A percentile compares a stretch with the other conserved stretches of the same genome.
These are phyloP conservation scores for Agrostemma githago DNA, from an alignment of 148 eudicot species.

Conservation along the genomic window DNA sequence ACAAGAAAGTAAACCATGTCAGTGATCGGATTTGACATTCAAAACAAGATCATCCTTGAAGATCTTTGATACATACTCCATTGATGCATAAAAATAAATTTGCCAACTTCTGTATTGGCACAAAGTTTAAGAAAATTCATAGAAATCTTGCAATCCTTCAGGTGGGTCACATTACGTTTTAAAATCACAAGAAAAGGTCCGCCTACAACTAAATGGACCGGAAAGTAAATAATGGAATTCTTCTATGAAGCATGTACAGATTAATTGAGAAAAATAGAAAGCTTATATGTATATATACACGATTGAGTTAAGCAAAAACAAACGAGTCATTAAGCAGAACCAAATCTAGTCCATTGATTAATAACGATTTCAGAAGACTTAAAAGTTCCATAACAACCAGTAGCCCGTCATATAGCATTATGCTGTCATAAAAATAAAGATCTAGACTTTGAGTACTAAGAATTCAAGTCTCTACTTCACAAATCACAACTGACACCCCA, in stretches of 20 bases:
- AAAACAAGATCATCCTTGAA: not conserved
- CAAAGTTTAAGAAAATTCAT: not conserved
- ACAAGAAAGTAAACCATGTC: conserved; percentile 9
- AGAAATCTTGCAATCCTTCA: too few species aligned
- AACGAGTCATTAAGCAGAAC: not conserved
- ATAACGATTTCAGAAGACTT: not conserved
- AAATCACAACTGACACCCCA: not conserved
- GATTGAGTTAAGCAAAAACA: not conserved
- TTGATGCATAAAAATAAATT: too few species aligned
- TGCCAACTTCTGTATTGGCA: not conserved
- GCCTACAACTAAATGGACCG: not conserved
- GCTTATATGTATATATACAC: not conserved
- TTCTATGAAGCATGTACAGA: not conserved
- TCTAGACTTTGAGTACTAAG: not conserved
- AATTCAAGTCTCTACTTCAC: not conserved
- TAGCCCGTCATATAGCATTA: not conserved
- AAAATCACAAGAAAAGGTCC: not conserved
- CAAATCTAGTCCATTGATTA: not conserved
- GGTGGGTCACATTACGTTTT: not conserved
- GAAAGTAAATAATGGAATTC: too few species aligned
- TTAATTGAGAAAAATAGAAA: not conserved
- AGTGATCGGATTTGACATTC: conserved; percentile 8
- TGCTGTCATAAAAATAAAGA: not conserved
- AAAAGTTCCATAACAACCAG: not conserved
- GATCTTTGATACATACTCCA: not conserved